A percentile compares a stretch with the other conserved stretches of the same genome.
These are phyloP conservation scores for Mycena sp. DNA, from an alignment of 1,284 basidiomycete genomes.

Conservation along the genomic window DNA sequence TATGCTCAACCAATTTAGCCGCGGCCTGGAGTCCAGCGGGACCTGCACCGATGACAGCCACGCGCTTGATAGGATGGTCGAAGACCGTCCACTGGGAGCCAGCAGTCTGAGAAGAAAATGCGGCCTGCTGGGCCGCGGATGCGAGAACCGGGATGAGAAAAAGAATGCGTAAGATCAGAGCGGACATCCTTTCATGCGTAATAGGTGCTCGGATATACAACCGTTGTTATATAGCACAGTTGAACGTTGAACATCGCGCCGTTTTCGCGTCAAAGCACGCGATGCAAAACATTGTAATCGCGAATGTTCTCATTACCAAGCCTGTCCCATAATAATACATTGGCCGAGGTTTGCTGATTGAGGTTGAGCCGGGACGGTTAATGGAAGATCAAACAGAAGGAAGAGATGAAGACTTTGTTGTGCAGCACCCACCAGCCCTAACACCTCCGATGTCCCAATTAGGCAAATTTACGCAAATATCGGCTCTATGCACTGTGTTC, in stretches of 20 bases:
- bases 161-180: background rate
- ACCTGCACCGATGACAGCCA: constrained; percentile 33
- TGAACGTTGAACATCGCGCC: constrained; percentile 14
- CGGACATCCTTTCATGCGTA: background rate
- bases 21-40: constrained; percentile 31
- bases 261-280: constrained; percentile 27
- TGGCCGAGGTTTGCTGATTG: too few relatives aligned
- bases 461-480: too few relatives aligned
- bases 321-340: background rate
- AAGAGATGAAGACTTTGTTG: too few relatives aligned
- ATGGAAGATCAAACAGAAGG: too few relatives aligned
- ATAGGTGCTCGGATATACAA: background rate
- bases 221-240: background rate
- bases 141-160: background rate
- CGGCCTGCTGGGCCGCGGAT: constrained; percentile 5
- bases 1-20: constrained; percentile 9
- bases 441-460: too few relatives aligned
- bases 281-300: too few relatives aligned
- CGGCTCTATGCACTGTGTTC: too few relatives aligned
- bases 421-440: too few relatives aligned
- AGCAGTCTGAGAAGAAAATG: background rate
- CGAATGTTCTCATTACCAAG: background rate
- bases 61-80: constrained; percentile 23
- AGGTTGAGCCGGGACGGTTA: too few relatives aligned
- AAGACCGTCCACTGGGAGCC: background rate